These are phyloP conservation scores for Rhizopus arrhizus DNA, from an alignment of 371 early-diverging fungal genomes.

Conservation along the genomic window DNA sequence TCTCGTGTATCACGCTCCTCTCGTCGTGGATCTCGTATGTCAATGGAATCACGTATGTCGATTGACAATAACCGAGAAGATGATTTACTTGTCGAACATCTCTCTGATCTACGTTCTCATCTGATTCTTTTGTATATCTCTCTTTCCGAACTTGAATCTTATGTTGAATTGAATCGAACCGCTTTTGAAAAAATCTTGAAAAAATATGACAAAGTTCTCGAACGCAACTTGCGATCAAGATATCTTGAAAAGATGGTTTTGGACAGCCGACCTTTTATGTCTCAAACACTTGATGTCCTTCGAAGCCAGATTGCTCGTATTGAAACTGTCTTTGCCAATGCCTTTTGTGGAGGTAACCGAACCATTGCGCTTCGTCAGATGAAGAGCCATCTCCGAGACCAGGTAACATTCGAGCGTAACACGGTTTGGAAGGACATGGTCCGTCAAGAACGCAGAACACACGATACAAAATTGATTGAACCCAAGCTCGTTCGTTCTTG, in stretches of 20 bases:
- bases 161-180: constrained; percentile 86
- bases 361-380: constrained; percentile 65
- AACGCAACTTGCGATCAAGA: constrained; percentile 42
- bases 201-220: constrained; percentile 92
- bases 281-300: constrained; percentile 53
- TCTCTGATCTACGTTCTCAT: constrained; percentile 43
- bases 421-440: constrained; percentile 86
- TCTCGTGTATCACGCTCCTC: constrained; percentile 18
- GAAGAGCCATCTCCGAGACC: constrained; percentile 68
- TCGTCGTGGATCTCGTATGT: constrained; percentile 16
- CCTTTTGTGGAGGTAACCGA: constrained; percentile 58
- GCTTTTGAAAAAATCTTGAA: constrained; percentile 97
- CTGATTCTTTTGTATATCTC: constrained; percentile 71
- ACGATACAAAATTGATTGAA: constrained; percentile 54
- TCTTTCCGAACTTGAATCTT: constrained; percentile 85
- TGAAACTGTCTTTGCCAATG: constrained; percentile 67
- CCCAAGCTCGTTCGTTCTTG: constrained; percentile 43
- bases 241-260: constrained; percentile 68
- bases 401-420: constrained; percentile 76
- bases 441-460: constrained; percentile 66
- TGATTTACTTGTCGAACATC: constrained; percentile 23
- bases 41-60: constrained; percentile 33
- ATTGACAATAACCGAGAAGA: constrained; percentile 24
- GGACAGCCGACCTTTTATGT: constrained; percentile 59
- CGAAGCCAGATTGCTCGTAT: constrained; percentile 56